phyloP scores from a whole-genome alignment of 1,139 yeast genomes.

The Arxiozyma slooffiae region DNA sequence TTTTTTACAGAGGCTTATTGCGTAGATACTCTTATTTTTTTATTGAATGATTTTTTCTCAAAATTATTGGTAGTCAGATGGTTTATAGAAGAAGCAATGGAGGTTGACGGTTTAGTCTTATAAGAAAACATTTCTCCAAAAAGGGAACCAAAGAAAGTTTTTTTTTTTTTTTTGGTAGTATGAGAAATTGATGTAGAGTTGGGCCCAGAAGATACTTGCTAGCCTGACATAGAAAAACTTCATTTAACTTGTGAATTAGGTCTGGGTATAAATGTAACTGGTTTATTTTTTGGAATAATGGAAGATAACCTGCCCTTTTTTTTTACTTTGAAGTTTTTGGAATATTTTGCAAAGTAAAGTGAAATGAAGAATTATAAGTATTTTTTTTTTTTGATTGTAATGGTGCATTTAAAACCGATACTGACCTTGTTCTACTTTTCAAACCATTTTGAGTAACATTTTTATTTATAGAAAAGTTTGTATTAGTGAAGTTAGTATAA shows the following conservation, averaged over 20 bases:
- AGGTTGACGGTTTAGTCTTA: background rate
- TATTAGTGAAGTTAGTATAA: background rate
- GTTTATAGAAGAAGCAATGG: conserved; percentile 1
- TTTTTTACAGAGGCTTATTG: background rate
- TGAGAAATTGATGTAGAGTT: conserved; percentile 8
- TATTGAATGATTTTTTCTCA: background rate
- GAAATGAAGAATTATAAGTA: background rate
- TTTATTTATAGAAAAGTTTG: background rate
- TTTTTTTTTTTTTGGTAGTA: conserved; percentile 15
- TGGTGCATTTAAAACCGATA: conserved; percentile 13
- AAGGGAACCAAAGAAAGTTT: conserved; percentile 20
- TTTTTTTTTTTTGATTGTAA: conserved; percentile 8
- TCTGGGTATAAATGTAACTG: background rate
- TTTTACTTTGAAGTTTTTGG: background rate
- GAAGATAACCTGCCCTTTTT: conserved; percentile 1
- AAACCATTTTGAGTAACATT: background rate
- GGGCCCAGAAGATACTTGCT: background rate
- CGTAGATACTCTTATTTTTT: background rate
- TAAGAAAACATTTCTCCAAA: conserved; percentile 16
- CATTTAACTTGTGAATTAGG: background rate
- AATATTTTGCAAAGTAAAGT: background rate
- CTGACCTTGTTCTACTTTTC: conserved; percentile 9
- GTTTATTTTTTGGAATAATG: background rate
- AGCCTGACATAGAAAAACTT: conserved; percentile 1
- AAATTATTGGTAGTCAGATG: too few relatives aligned